phyloP scores from a whole-genome alignment of 2,329 filamentous ascomycete genomes.

The Xylaria sp. region DNA sequence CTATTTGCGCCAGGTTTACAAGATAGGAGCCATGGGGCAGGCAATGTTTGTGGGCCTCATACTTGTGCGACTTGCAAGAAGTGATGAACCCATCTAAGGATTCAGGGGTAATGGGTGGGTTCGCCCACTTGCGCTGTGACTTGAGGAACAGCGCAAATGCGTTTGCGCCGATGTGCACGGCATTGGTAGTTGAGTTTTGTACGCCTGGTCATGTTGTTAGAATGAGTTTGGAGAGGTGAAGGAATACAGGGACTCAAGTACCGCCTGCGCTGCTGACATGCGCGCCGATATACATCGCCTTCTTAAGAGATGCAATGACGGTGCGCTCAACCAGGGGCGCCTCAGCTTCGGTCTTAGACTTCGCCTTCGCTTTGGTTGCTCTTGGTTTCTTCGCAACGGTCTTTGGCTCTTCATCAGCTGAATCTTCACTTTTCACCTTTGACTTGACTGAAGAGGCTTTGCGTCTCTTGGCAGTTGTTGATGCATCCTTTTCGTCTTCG shows the following conservation, averaged over 20 bases:
- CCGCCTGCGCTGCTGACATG: constrained; percentile 89
- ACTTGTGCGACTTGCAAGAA: constrained; percentile 62
- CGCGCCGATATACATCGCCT: constrained; percentile 76
- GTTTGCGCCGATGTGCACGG: constrained; percentile 78
- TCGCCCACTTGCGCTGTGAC: constrained; percentile 91
- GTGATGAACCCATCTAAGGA: constrained; percentile 64
- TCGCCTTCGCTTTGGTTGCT: constrained; percentile 33
- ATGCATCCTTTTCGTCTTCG: background rate
- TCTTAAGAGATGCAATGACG: constrained; percentile 55
- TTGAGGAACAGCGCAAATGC: constrained; percentile 94
- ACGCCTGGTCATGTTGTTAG: constrained; percentile 54
- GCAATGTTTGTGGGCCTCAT: constrained; percentile 65
- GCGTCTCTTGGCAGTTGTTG: constrained; percentile 38
- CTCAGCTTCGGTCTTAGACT: constrained; percentile 33
- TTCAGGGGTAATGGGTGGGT: constrained; percentile 66
- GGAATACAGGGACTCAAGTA: constrained; percentile 32
- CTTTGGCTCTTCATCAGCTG: constrained; percentile 9
- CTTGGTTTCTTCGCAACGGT: constrained; percentile 40
- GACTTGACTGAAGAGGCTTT: constrained; percentile 26
- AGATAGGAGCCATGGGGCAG: constrained; percentile 95
- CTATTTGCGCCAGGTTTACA: constrained; percentile 86
- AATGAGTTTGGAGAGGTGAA: background rate
- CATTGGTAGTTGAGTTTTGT: constrained; percentile 78
- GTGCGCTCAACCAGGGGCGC: constrained; percentile 68
- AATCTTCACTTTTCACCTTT: constrained; percentile 17